phyloP scores from a whole-genome alignment of 2,329 filamentous ascomycete genomes.

The Claviceps lovelessii region DNA sequence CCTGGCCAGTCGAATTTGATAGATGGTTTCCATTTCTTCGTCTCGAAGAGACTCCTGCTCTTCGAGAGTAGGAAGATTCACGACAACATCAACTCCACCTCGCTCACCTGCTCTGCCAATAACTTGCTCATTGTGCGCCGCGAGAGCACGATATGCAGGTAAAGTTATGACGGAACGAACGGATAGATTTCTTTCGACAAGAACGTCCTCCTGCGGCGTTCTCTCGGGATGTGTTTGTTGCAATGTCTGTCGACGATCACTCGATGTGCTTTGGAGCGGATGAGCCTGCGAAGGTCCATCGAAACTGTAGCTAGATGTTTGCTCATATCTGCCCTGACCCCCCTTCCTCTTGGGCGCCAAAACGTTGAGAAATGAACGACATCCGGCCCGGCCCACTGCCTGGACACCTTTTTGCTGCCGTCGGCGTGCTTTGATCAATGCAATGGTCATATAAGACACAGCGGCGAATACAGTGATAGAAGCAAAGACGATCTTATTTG shows the following conservation, averaged over 20 bases:
- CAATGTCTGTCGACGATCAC: not conserved
- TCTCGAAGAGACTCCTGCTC: conserved; percentile 68
- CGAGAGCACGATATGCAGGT: conserved; percentile 64
- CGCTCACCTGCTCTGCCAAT: conserved; percentile 82
- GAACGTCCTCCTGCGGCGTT: conserved; percentile 18
- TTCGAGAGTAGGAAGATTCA: conserved; percentile 70
- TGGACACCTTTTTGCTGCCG: not conserved
- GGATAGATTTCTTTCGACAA: conserved; percentile 68
- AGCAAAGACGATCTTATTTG: conserved; percentile 1
- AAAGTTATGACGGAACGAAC: conserved; percentile 90
- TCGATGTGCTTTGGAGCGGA: conserved; percentile 12
- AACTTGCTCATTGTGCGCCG: conserved; percentile 64
- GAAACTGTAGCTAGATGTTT: conserved; percentile 17
- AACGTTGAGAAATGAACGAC: not conserved
- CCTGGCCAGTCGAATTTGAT: conserved; percentile 71
- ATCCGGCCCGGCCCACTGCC: not conserved
- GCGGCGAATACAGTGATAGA: not conserved
- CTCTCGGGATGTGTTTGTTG: conserved; percentile 6
- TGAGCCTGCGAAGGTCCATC: conserved; percentile 11
- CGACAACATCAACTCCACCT: conserved; percentile 76
- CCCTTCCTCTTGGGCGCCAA: conserved; percentile 9
- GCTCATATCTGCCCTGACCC: conserved; percentile 15
- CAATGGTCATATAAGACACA: not conserved
- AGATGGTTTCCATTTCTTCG: conserved; percentile 82
- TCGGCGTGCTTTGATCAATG: not conserved